Conservation (phyloP, 129 eudicot genomes). For the Centella asiatica region DNA sequence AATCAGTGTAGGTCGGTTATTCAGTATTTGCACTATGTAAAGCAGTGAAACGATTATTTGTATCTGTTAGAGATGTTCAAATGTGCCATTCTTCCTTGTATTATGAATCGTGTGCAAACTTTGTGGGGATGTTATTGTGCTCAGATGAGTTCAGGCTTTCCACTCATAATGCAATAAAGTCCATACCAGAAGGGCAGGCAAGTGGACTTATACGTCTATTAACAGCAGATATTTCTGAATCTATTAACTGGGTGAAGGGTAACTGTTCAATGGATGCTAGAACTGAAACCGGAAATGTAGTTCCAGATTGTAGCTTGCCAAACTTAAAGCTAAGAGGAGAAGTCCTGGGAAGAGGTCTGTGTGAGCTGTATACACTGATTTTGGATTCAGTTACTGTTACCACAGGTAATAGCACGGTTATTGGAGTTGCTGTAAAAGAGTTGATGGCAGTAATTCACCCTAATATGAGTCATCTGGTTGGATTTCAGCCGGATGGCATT, state of each 20-base stretch:
- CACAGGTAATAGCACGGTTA: conserved; percentile 64
- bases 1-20: conserved; percentile 46
- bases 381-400: conserved; percentile 65
- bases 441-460: conserved; percentile 49
- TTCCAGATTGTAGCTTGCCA: conserved; percentile 15
- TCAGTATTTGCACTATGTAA: conserved; percentile 66
- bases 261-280: conserved; percentile 13
- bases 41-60: conserved; percentile 48
- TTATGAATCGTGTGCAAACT: conserved; percentile 45
- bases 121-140: conserved; percentile 46
- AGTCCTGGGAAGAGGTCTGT: conserved; percentile 53
- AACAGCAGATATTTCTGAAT: conserved; percentile 50
- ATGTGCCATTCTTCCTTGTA: conserved; percentile 16
- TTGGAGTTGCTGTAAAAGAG: conserved; percentile 56
- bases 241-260: conserved; percentile 62
- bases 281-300: conserved; percentile 17
- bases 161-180: conserved; percentile 53
- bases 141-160: conserved; percentile 65
- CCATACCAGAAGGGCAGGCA: conserved; percentile 90
- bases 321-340: conserved; percentile 39
- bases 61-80: conserved; percentile 30
- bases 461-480: conserved; percentile 38
- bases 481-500: conserved; percentile 22
- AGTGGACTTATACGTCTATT: conserved; percentile 48
- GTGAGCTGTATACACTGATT: conserved; percentile 57